phyloP scores from a whole-genome alignment of 2,329 filamentous ascomycete species.

The Didymella pinodella region DNA sequence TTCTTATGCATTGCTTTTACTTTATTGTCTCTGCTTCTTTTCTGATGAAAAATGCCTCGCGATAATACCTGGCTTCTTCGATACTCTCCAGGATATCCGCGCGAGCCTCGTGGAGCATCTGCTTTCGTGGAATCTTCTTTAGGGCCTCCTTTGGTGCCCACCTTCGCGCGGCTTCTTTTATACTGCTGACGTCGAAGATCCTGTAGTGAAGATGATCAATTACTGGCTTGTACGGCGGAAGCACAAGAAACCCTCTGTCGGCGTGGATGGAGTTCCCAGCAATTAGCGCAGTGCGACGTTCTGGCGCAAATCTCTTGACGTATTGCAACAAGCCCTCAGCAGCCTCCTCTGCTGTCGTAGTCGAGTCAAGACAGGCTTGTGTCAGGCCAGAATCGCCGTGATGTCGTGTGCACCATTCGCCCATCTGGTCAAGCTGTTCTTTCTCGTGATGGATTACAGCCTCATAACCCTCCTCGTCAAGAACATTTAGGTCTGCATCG shows the following conservation, averaged over 20 bases:
- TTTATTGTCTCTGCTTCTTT: slow-evolving; percentile 3
- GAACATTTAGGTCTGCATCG: slow-evolving; percentile 75
- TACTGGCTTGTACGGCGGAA: slow-evolving; percentile 75
- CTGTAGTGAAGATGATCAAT: slow-evolving; percentile 85
- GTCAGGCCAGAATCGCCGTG: slow-evolving; percentile 86
- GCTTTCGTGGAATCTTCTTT: slow-evolving; percentile 73
- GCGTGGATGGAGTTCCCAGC: slow-evolving; percentile 95
- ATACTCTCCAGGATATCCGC: slow-evolving; percentile 97
- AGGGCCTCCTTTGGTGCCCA: slow-evolving; percentile 75
- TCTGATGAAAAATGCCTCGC: slow-evolving; percentile 68
- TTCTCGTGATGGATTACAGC: slow-evolving; percentile 77
- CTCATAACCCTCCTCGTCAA: slow-evolving; percentile 82
- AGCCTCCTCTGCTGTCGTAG: slow-evolving; percentile 74
- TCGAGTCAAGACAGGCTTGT: slow-evolving; percentile 75
- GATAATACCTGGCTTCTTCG: slow-evolving; percentile 86
- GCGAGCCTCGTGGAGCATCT: slow-evolving; percentile 78
- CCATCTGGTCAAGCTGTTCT: slow-evolving; percentile 78
- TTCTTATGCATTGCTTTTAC: background rate
- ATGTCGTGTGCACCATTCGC: slow-evolving; percentile 84
- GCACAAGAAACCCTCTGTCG: slow-evolving; percentile 81
- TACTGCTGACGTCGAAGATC: slow-evolving; percentile 87
- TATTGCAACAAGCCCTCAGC: slow-evolving; percentile 78
- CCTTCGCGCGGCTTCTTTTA: slow-evolving; percentile 87
- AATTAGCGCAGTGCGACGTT: slow-evolving; percentile 72
- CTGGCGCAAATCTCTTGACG: slow-evolving; percentile 74